Conservation (phyloP, 106 monocot species). For the Alisma plantagoaquatica region DNA sequence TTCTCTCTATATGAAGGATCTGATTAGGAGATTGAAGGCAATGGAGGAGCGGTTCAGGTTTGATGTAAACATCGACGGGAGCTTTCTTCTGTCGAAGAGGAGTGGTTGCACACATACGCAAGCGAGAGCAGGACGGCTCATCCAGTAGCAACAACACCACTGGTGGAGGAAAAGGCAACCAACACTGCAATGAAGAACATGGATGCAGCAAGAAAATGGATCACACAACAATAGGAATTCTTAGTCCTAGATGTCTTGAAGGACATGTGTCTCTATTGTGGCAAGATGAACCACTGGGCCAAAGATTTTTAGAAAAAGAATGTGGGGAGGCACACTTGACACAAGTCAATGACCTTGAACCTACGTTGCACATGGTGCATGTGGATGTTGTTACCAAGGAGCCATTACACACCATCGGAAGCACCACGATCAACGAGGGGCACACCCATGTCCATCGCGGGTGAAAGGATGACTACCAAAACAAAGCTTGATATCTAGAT, state of each 20-base stretch:
- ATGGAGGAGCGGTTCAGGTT: not conserved
- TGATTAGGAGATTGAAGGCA: not conserved
- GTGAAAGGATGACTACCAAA: not conserved
- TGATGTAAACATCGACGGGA: not conserved
- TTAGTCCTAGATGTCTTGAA: no score
- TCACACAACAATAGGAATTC: no score
- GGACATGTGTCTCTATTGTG: slow-evolving; percentile 6
- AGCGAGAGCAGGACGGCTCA: no score
- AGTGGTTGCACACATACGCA: slow-evolving; percentile 6
- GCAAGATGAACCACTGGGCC: slow-evolving; percentile 6
- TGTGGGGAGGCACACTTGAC: no score
- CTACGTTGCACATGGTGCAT: no score
- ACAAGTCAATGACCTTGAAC: no score
- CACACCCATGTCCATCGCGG: slow-evolving; percentile 4
- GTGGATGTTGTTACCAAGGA: no score
- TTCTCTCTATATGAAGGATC: not conserved
- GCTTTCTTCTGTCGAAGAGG: slow-evolving; percentile 2
- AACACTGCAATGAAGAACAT: not conserved
- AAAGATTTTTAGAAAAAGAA: not conserved
- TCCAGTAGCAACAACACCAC: no score
- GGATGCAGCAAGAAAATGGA: not conserved
- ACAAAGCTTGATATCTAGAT: no score
- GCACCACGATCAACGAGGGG: slow-evolving; percentile 10
- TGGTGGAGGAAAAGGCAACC: not conserved
- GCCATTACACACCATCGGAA: no score